phyloP scores from a whole-genome alignment of 75 land plant genomes.

The Adiantum capillusveneris region DNA sequence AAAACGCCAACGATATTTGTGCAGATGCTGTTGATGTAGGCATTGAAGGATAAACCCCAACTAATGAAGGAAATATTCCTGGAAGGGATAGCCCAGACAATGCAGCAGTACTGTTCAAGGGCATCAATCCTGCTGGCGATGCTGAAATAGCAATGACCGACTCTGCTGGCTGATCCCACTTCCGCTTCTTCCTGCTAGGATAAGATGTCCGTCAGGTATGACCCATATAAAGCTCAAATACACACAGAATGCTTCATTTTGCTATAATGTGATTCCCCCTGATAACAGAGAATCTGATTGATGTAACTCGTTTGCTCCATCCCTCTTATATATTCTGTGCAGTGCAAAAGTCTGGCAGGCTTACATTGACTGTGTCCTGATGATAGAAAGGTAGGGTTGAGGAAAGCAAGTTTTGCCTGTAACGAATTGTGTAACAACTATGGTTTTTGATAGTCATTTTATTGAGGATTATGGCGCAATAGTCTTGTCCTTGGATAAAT shows the following conservation, averaged over 20 bases:
- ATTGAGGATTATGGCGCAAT: no score
- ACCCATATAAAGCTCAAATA: background rate
- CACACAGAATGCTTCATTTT: background rate
- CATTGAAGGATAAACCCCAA: slow-evolving; percentile 23
- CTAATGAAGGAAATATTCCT: slow-evolving; percentile 19
- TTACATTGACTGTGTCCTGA: no score
- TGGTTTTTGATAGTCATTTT: no score
- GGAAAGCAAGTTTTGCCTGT: no score
- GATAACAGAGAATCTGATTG: no score
- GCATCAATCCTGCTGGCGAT: slow-evolving; percentile 31
- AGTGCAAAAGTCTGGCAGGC: no score
- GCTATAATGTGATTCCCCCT: no score
- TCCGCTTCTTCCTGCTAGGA: slow-evolving; percentile 68
- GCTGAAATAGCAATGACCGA: slow-evolving; percentile 22
- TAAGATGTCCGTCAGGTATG: background rate
- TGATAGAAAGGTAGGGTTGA: no score
- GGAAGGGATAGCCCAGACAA: slow-evolving; percentile 32
- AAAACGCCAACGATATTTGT: slow-evolving; percentile 13
- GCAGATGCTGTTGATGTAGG: slow-evolving; percentile 11
- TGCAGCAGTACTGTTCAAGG: slow-evolving; percentile 38
- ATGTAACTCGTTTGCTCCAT: no score
- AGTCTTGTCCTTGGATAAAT: no score
- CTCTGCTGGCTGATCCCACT: slow-evolving; percentile 95
- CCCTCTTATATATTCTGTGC: no score
- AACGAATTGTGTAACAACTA: no score